Conservation (phyloP, 495 filamentous ascomycete genomes). For the Choiromyces venosus region DNA sequence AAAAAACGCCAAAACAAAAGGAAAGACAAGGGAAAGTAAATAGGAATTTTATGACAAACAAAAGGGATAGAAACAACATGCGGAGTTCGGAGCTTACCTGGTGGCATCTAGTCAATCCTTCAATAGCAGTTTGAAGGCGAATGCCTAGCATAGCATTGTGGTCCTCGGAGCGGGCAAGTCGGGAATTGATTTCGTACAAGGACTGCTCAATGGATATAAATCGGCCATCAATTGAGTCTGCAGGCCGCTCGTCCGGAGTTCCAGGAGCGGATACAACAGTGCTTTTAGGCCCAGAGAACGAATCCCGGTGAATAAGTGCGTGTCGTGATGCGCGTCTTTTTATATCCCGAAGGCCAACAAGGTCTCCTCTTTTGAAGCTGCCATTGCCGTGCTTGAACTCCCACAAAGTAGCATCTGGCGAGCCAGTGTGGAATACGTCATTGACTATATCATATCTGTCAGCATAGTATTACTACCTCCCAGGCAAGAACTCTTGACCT, state of each 20-base stretch:
- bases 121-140: slow-evolving; percentile 74
- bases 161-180: slow-evolving; percentile 78
- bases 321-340: slow-evolving; percentile 95
- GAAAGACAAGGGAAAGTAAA: slow-evolving; percentile 8
- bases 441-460: slow-evolving; percentile 58
- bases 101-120: slow-evolving; percentile 70
- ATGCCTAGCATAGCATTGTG: slow-evolving; percentile 67
- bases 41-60: slow-evolving; percentile 12
- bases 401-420: slow-evolving; percentile 93
- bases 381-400: slow-evolving; percentile 99
- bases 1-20: slow-evolving; percentile 24
- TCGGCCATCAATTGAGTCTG: slow-evolving; percentile 68
- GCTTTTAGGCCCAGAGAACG: slow-evolving; percentile 69
- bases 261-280: slow-evolving; percentile 67
- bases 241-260: slow-evolving; percentile 66
- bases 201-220: slow-evolving; percentile 72
- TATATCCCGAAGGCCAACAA: slow-evolving; percentile 88
- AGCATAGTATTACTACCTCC: slow-evolving; percentile 6
- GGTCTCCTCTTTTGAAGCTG: slow-evolving; percentile 91
- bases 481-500: slow-evolving; percentile 54
- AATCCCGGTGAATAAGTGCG: slow-evolving; percentile 90
- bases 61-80: slow-evolving; percentile 1
- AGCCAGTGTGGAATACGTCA: slow-evolving; percentile 96
- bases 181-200: slow-evolving; percentile 69
- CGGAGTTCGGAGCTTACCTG: slow-evolving; percentile 50